Evolutionary conservation across 768 basidiomycete genomes (phyloP), one percentile per base, ranked within the genome.

Genomic region (Lentinula sp.): DNA sequence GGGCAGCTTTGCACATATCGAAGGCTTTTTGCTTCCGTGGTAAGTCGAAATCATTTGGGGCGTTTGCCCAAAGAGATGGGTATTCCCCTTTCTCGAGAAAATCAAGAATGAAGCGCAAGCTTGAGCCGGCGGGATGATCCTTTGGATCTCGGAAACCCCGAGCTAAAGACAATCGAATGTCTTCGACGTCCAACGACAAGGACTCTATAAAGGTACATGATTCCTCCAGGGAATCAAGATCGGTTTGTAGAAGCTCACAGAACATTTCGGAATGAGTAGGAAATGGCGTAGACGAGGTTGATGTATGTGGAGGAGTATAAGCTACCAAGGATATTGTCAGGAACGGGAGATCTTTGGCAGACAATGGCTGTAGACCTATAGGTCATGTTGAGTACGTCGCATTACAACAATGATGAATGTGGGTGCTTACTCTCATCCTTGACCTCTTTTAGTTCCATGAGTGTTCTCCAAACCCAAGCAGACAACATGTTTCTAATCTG

Each of bases 1-100:
- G 76, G 0, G 91, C 92, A 3, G 87, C 89, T 73, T 95, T 95
- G 74, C 91, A 92, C 32, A 87, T 82, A 65, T 86, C 84, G 63
- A 95, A 89, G 2, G 81, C 79, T 69, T 88, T 88, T 70, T 89
- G 84, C 72, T 83, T 87, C 52, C 77, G 74, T 61, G 79, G 77
- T 61, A 76, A 76, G 60, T 89, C 84, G 49, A 75, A 67, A 40
- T 84, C 86, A 1, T 72, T 73, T 42, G 77, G 71, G 7, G 75
- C 66, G 11, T 77, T 73, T 53, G 75, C 74, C 91, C 91, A 93
- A 28, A 83, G 76, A 3, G 82, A 76, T 2, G 87, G 84, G 65
- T 90, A 89, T 57, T 77, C 78, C 6, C 87, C 91, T 57, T 78
- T 73, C 62, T 93, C 91, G 59, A 93, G 82, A 69, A 94, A 93